Conservation (phyloP, 2,329 filamentous ascomycete genomes). For the Pyrenophora graminea region DNA sequence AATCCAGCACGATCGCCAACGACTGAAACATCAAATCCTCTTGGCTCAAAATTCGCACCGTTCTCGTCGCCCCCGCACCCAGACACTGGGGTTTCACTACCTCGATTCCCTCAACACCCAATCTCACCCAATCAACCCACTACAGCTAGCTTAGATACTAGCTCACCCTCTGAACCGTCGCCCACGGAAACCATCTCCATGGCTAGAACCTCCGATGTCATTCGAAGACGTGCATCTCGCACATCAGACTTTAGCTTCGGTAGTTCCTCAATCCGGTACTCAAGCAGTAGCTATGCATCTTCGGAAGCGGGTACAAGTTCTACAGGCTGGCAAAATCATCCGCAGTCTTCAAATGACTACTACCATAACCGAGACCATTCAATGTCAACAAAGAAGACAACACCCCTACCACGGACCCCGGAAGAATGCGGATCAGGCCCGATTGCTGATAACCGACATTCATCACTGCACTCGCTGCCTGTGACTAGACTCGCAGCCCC, state of each 20-base stretch:
- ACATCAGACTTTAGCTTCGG: conserved; percentile 35
- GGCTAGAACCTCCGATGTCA: conserved; percentile 16
- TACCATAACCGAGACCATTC: conserved; percentile 13
- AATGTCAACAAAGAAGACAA: conserved; percentile 17
- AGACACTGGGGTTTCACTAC: conserved; percentile 8
- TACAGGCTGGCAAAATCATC: conserved; percentile 18
- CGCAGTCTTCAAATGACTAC: conserved; percentile 13
- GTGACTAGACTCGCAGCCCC: conserved; percentile 24
- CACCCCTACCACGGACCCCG: conserved; percentile 18
- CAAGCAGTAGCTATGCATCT: conserved; percentile 77
- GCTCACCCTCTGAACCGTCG: conserved; percentile 12
- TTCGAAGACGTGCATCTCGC: conserved; percentile 29
- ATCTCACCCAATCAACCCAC: conserved; percentile 4
- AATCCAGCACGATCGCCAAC: conserved; percentile 26
- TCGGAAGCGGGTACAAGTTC: conserved; percentile 62
- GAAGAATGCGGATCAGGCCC: conserved; percentile 21
- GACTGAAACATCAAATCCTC: conserved; percentile 8
- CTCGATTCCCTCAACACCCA: conserved; percentile 9
- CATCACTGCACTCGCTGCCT: conserved; percentile 31
- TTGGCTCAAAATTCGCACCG: background rate
- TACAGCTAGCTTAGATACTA: conserved; percentile 6
- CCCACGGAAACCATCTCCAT: conserved; percentile 5
- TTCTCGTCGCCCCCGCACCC: conserved; percentile 2
- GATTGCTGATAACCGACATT: conserved; percentile 14
- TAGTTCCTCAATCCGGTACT: conserved; percentile 90